These are phyloP conservation scores for Ceratocystis colombiana DNA, from an alignment of 2,329 filamentous ascomycete species.

Conservation along the genomic window DNA sequence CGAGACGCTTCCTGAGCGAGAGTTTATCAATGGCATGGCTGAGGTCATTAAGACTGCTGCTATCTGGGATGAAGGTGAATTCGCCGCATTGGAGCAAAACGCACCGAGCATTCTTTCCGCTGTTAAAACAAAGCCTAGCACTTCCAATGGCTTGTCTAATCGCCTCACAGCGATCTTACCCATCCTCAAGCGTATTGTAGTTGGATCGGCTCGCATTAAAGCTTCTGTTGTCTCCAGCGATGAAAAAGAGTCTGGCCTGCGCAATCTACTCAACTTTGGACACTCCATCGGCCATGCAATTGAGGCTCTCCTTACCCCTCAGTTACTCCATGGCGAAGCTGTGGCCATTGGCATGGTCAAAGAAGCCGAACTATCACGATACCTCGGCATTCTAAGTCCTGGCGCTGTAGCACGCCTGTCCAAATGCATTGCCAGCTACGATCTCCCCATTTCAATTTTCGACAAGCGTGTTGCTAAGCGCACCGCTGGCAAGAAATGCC, in stretches of 20 bases:
- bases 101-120: slow-evolving; percentile 57
- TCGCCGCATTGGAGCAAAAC: slow-evolving; percentile 71
- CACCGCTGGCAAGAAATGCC: slow-evolving; percentile 77
- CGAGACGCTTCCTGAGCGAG: slow-evolving; percentile 76
- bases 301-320: slow-evolving; percentile 88
- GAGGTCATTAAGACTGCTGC: slow-evolving; percentile 97
- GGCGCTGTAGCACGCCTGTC: slow-evolving; percentile 79
- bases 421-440: slow-evolving; percentile 93
- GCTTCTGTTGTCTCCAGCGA: slow-evolving; percentile 89
- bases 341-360: slow-evolving; percentile 98
- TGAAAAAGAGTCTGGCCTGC: slow-evolving; percentile 84
- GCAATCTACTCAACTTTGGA: slow-evolving; percentile 93
- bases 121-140: slow-evolving; percentile 35
- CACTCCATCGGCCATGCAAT: slow-evolving; percentile 97
- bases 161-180: slow-evolving; percentile 61
- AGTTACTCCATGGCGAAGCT: slow-evolving; percentile 89
- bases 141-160: slow-evolving; percentile 28
- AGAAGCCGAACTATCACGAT: slow-evolving; percentile 85
- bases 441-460: slow-evolving; percentile 71
- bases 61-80: slow-evolving; percentile 86
- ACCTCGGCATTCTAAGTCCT: slow-evolving; percentile 73
- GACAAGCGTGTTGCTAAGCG: slow-evolving; percentile 74
- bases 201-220: slow-evolving; percentile 87
- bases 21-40: slow-evolving; percentile 98
- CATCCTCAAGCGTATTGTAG: slow-evolving; percentile 66